phyloP scores from a whole-genome alignment of 208 protist species.

The Sergeia podlipaevii region DNA sequence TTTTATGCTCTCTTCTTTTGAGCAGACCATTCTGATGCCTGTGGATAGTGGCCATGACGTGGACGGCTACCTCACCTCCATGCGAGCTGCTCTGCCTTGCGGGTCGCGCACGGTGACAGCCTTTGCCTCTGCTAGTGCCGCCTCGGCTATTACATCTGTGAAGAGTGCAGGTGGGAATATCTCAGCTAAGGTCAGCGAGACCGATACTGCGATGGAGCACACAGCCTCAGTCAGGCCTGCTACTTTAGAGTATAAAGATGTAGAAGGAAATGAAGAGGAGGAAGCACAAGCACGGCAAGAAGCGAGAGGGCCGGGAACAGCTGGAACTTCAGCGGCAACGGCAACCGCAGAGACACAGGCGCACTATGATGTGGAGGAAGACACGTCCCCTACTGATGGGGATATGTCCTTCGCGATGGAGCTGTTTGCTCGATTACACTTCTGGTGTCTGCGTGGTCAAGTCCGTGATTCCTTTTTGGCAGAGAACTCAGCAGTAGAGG shows the following conservation, averaged over 20 bases:
- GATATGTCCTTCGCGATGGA: constrained; percentile 65
- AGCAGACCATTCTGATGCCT: constrained; percentile 42
- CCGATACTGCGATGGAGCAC: too few species aligned
- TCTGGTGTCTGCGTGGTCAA: constrained; percentile 68
- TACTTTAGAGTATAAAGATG: not conserved
- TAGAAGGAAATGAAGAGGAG: not conserved
- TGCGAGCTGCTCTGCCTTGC: not conserved
- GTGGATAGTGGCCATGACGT: constrained; percentile 36
- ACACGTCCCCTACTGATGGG: constrained; percentile 20
- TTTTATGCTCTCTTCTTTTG: constrained; percentile 23
- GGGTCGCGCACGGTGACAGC: not conserved
- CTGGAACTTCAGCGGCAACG: not conserved
- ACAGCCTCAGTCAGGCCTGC: too few species aligned
- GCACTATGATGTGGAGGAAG: not conserved
- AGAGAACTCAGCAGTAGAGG: not conserved
- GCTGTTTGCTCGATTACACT: constrained; percentile 53
- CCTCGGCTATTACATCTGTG: too few species aligned
- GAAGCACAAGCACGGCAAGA: not conserved
- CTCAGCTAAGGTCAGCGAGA: too few species aligned
- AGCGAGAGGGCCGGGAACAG: not conserved
- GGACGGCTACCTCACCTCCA: not conserved
- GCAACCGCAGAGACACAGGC: not conserved
- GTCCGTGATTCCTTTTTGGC: constrained; percentile 24
- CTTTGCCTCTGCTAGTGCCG: not conserved
- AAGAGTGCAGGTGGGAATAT: too few species aligned